Evolutionary conservation across 2,329 filamentous ascomycete species (phyloP), one percentile per base, ranked within the genome.

Genomic region (Clonostachys rosea): DNA sequence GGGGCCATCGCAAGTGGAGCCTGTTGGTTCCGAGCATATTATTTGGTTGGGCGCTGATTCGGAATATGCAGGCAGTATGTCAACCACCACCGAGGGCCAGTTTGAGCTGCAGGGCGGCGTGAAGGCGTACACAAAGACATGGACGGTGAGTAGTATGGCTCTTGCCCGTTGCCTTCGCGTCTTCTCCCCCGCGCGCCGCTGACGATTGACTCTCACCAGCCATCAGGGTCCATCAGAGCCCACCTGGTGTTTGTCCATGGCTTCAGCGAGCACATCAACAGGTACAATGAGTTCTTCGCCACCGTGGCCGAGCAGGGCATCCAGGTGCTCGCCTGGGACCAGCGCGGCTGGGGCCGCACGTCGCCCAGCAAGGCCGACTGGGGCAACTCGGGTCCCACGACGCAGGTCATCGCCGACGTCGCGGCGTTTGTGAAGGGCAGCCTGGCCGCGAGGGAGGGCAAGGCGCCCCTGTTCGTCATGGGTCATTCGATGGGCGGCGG

Each of bases 401-500:
- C 74, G 2, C 78, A 75, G 47, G 89, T 96, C 48, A 71, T 95
- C 41, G 75, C 78, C 49, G 91, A 96, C 64, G 83, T 96, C 47
- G 87, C 83, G 11, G 83, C 84, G 40, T 89, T 96, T 63, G 74
- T 94, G 54, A 74, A 74, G 49, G 69, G 72, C 34, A 78, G 86
- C 52, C 69, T 84, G n/a, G 30, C 18, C 16, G 40, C 45, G 35
- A 33, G 37, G 6, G 75, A 75, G 10, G 64, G 65, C 20, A 58
- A 66, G 5, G 68, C 73, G 35, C 89, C 90, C 0, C 61, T 95
- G 14, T 96, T 96, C 67, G 76, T 96, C 17, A 83, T 94, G 73
- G 91, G 91, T 46, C 90, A 96, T 67, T 91, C 86, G 18, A 96
- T 96, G 89, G 91, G 91, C 54, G 91, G 91, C 49, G 89, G 83